Percentiles rank a stretch among this genome's conserved stretches.
Evolutionary conservation across 1,284 basidiomycete species (phyloP).

Genomic region (Calocybe gambosa): DNA sequence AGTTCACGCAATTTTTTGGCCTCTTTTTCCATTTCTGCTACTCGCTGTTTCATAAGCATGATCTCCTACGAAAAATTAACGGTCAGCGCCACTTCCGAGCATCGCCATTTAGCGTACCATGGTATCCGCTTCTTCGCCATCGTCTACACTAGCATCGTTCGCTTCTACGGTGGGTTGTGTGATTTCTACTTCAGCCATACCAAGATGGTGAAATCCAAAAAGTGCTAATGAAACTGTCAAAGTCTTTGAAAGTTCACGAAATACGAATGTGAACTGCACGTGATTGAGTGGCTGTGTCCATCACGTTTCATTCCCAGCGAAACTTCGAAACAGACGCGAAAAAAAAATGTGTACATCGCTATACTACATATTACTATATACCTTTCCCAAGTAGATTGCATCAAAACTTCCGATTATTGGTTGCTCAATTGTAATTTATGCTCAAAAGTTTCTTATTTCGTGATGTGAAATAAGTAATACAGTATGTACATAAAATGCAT

Average conservation of each 20-base stretch:
- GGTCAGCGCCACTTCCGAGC: background rate
- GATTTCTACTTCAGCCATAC: constrained; percentile 37
- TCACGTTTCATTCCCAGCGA: constrained; percentile 13
- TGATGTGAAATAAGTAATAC: too few species aligned
- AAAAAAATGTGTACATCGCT: too few species aligned
- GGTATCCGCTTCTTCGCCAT: constrained; percentile 54
- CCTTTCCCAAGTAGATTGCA: too few species aligned
- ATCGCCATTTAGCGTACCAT: constrained; percentile 31
- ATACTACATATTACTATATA: too few species aligned
- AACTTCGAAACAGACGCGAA: too few species aligned
- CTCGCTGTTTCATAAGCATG: constrained; percentile 85
- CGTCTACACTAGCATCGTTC: constrained; percentile 39
- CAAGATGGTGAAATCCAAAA: constrained; percentile 1
- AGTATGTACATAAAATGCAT: too few species aligned
- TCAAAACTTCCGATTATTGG: too few species aligned
- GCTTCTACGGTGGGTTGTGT: constrained; percentile 28
- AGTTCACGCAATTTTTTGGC: constrained; percentile 86
- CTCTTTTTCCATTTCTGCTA: constrained; percentile 90
- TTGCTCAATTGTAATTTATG: too few species aligned
- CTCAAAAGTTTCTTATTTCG: too few species aligned
- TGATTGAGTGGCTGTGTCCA: constrained; percentile 10
- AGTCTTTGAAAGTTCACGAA: constrained; percentile 17
- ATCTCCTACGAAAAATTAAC: constrained; percentile 53
- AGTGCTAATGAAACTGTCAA: background rate
- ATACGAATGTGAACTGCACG: constrained; percentile 16